These are phyloP conservation scores for Cutaneotrichosporon cavernicola DNA, from an alignment of 1,284 basidiomycete genomes.

Conservation along the genomic window DNA sequence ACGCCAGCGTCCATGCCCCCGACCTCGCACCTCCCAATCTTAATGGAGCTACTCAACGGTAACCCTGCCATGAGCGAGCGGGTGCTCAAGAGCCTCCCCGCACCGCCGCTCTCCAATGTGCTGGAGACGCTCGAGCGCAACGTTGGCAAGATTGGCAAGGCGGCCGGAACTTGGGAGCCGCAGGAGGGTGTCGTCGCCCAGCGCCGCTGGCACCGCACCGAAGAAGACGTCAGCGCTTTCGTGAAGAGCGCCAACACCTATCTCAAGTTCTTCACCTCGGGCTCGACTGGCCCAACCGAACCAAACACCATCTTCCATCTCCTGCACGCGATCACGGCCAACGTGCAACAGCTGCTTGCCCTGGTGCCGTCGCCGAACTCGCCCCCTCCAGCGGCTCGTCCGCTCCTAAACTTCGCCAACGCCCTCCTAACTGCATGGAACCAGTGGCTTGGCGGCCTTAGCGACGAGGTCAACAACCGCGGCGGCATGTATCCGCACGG, in stretches of 20 bases:
- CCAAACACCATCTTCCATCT: conserved; percentile 39
- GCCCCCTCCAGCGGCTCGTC: conserved; percentile 22
- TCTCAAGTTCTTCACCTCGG: conserved; percentile 39
- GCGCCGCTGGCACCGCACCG: conserved; percentile 39
- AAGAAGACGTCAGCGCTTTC: conserved; percentile 31
- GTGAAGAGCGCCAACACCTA: conserved; percentile 43
- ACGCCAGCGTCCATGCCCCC: conserved; percentile 41
- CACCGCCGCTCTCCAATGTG: conserved; percentile 40
- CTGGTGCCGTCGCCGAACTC: conserved; percentile 33
- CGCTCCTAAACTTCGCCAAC: conserved; percentile 40
- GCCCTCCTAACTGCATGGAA: conserved; percentile 37
- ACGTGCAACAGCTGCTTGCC: conserved; percentile 33
- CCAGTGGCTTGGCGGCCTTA: conserved; percentile 35
- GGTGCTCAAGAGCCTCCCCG: conserved; percentile 40
- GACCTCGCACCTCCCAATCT: conserved; percentile 43
- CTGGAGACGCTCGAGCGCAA: conserved; percentile 36
- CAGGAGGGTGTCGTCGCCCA: conserved; percentile 24
- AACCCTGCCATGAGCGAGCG: conserved; percentile 36
- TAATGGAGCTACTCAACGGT: conserved; percentile 38
- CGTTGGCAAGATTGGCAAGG: conserved; percentile 29
- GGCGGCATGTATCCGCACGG: conserved; percentile 47
- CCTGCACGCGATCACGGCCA: conserved; percentile 34
- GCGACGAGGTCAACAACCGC: conserved; percentile 42
- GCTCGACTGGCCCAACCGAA: conserved; percentile 17
- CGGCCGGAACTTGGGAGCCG: conserved; percentile 25